A percentile compares a stretch with the other conserved stretches of the same genome.
Evolutionary conservation across 129 eudicot genomes (phyloP).

Genomic region (Silybum marianum): DNA sequence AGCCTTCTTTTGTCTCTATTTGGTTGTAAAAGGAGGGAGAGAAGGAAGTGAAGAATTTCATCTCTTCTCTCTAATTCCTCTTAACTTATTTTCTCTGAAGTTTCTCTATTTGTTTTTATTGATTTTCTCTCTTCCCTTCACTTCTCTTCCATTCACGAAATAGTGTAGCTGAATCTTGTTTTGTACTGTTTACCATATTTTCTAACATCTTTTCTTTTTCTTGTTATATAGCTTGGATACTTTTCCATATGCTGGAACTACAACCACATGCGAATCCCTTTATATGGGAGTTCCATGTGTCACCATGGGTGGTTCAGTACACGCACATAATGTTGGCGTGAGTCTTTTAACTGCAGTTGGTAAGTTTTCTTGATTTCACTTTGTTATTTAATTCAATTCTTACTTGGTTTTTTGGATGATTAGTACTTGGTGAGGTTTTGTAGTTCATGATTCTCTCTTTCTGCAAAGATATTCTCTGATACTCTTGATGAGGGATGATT

Average conservation of each 20-base stretch:
- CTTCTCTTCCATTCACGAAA: too few species aligned
- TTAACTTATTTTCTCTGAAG: too few species aligned
- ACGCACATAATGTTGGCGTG: slow-evolving; percentile 96
- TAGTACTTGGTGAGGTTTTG: not conserved
- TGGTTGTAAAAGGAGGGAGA: too few species aligned
- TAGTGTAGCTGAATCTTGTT: not conserved
- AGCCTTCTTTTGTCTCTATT: too few species aligned
- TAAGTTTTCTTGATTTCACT: slow-evolving; percentile 31
- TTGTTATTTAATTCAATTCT: not conserved
- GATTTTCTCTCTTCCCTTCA: not conserved
- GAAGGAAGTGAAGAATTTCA: not conserved
- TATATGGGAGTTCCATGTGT: slow-evolving; percentile 99
- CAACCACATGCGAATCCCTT: slow-evolving; percentile 94
- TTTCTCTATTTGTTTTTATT: too few species aligned
- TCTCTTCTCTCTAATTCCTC: not conserved
- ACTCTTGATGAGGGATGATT: not conserved
- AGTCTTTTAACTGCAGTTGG: slow-evolving; percentile 92
- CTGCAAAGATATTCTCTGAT: not conserved
- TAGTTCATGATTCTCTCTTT: not conserved
- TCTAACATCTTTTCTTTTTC: slow-evolving; percentile 13
- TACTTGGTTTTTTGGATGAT: not conserved
- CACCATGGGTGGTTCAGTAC: slow-evolving; percentile 91
- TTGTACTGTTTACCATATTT: slow-evolving; percentile 10
- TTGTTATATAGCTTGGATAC: slow-evolving; percentile 75
- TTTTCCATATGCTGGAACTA: slow-evolving; percentile 97